Evolutionary conservation across 23 red algal genomes (phyloP).

Genomic region (Rhodosorus marinus): DNA sequence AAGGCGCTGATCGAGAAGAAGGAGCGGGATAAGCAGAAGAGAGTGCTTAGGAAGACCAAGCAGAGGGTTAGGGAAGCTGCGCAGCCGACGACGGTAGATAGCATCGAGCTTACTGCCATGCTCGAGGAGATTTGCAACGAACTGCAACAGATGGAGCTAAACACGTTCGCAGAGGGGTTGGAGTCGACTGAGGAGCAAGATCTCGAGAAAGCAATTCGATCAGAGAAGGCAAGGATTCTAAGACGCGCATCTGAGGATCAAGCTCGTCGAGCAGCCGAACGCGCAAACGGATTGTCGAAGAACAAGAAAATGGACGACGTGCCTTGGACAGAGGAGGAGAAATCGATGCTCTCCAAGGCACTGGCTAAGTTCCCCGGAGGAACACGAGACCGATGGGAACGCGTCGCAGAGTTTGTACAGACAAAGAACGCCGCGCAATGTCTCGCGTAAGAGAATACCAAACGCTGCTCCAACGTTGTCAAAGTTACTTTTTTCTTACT

Average conservation of each 20-base stretch:
- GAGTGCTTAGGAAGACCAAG: not conserved
- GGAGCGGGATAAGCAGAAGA: conserved; percentile 25
- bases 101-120: not conserved
- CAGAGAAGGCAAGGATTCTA: too few species aligned
- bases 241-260: not conserved
- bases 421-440: conserved; percentile 19
- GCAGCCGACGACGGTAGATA: not conserved
- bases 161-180: not conserved
- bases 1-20: conserved; percentile 7
- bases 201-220: not conserved
- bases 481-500: too few species aligned
- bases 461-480: conserved; percentile 7
- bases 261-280: not conserved
- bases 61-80: not conserved
- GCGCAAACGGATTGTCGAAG: not conserved
- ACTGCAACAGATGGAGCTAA: not conserved
- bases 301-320: not conserved
- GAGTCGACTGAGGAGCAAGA: not conserved
- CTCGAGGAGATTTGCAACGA: not conserved
- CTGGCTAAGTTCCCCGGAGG: conserved; percentile 51
- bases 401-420: conserved; percentile 33
- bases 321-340: conserved; percentile 32
- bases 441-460: conserved; percentile 26
- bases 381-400: conserved; percentile 28
- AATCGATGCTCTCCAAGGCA: conserved; percentile 41